phyloP scores from a whole-genome alignment of 345 rosid species.

The Syzygium aromaticum region DNA sequence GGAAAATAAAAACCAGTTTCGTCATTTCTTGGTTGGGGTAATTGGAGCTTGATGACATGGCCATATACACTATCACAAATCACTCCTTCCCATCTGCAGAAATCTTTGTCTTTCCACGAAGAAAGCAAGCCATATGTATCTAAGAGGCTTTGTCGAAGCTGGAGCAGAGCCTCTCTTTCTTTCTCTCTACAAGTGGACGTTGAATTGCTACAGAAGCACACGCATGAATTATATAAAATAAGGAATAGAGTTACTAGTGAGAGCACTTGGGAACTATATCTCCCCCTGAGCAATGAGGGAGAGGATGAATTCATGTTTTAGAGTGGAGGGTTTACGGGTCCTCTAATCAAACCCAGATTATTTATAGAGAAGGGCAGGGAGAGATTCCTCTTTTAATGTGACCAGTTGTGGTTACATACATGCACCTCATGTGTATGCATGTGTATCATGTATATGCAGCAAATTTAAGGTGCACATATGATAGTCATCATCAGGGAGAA shows the following conservation, averaged over 20 bases:
- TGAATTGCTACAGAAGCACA: neutral
- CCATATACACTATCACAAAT: neutral
- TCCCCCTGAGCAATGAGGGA: neutral
- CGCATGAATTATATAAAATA: rapidly evolving
- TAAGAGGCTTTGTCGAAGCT: neutral
- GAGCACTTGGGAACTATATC: neutral
- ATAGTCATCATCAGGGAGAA: neutral
- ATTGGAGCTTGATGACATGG: neutral
- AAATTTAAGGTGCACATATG: neutral
- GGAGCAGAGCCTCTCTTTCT: neutral
- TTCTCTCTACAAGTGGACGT: rapidly evolving
- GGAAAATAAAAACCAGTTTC: rapidly evolving
- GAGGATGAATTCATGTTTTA: neutral
- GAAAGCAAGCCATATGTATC: neutral
- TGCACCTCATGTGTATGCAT: neutral
- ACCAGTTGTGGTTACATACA: neutral
- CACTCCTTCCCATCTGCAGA: neutral
- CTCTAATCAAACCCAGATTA: neutral
- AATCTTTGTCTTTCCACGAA: neutral
- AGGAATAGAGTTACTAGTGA: neutral
- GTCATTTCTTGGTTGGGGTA: neutral
- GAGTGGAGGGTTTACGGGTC: neutral
- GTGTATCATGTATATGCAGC: neutral
- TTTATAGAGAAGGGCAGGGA: neutral
- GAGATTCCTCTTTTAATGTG: neutral